Evolutionary conservation across 139 green algal species (phyloP).

Genomic region (Bryopsis sp.): DNA sequence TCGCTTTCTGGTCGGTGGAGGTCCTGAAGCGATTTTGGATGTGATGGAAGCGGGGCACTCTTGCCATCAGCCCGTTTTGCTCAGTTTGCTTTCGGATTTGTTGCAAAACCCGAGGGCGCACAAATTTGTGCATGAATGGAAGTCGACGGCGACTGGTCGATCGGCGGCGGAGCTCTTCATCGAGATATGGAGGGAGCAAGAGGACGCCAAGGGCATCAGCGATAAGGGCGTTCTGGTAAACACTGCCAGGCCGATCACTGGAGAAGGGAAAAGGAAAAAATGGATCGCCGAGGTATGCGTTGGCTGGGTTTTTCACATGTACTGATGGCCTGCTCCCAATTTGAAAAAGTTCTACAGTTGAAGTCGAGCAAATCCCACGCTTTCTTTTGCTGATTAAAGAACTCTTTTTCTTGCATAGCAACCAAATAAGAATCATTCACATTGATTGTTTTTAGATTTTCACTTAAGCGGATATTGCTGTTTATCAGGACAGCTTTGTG

Average conservation of each 20-base stretch:
- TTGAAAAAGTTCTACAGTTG: no score
- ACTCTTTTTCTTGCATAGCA: no score
- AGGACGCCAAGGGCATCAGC: neutral
- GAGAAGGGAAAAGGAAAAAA: no score
- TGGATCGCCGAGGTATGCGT: no score
- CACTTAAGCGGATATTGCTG: no score
- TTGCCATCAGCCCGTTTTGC: neutral
- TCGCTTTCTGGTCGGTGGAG: neutral
- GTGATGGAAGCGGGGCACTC: neutral
- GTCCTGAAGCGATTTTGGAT: neutral
- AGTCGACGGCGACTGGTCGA: neutral
- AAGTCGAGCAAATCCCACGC: no score
- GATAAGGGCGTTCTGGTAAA: neutral
- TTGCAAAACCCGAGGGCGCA: neutral
- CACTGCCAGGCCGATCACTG: neutral
- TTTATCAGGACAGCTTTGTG: neutral
- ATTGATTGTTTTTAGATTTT: no score
- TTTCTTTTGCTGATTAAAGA: no score
- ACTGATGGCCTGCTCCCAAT: no score
- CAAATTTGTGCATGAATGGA: neutral
- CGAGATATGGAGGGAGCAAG: neutral
- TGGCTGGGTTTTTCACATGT: no score
- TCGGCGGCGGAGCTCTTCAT: neutral
- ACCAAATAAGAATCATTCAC: no score
- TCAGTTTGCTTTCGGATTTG: neutral